Conservation (phyloP, 139 green algal species). For the Chlamydomonas sphaeroides region DNA sequence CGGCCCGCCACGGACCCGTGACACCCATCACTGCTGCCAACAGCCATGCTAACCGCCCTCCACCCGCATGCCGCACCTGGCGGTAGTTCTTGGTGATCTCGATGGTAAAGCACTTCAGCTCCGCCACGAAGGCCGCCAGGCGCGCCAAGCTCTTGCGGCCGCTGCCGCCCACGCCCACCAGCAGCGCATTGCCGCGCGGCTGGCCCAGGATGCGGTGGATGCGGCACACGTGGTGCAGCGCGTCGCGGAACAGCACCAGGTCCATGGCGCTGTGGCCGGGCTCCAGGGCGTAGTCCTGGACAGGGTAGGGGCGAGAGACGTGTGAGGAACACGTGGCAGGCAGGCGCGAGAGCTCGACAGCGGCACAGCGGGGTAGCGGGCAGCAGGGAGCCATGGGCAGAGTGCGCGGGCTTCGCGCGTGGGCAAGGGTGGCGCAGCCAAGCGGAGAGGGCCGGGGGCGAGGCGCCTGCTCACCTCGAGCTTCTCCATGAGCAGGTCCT, state of each 20-base stretch:
- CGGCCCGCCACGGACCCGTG: too few species aligned
- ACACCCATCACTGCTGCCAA: too few species aligned
- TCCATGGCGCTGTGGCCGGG: conserved; percentile 79
- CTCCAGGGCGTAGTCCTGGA: conserved; percentile 78
- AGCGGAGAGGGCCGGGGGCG: too few species aligned
- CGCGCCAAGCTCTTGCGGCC: conserved; percentile 82
- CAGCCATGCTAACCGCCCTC: too few species aligned
- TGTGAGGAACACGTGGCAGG: too few species aligned
- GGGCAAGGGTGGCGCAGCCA: too few species aligned
- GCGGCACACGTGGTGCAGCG: conserved; percentile 81
- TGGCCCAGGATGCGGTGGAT: conserved; percentile 83
- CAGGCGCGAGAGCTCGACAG: too few species aligned
- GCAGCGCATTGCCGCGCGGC: conserved; percentile 84
- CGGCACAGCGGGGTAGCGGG: too few species aligned
- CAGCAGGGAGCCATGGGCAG: too few species aligned
- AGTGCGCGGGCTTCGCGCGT: too few species aligned
- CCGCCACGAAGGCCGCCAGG: conserved; percentile 83
- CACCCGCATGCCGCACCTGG: too few species aligned
- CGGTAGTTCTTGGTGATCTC: conserved; percentile 87
- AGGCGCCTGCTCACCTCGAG: conserved; percentile 61
- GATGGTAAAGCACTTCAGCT: conserved; percentile 83
- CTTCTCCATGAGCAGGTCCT: conserved; percentile 77
- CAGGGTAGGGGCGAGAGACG: neutral
- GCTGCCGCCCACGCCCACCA: conserved; percentile 87
- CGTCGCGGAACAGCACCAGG: conserved; percentile 89